Conservation (phyloP, 148 eudicot species). For the Bassia scoparia region DNA sequence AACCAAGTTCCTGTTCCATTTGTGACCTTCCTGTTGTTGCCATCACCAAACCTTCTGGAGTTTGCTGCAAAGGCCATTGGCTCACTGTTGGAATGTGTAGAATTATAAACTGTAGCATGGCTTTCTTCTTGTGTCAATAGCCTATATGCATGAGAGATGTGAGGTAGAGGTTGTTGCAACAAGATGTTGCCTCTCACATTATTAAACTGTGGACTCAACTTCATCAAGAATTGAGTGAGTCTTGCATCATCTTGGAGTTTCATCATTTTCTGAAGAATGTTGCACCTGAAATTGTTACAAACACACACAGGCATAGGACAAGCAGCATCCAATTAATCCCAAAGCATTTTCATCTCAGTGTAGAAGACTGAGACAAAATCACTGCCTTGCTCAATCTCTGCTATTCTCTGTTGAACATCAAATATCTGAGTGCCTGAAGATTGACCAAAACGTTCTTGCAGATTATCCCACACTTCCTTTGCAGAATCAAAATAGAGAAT, state of each 20-base stretch:
- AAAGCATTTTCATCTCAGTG: background rate
- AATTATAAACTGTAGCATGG: background rate
- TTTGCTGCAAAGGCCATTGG: background rate
- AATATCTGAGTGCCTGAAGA: no score
- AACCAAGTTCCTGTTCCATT: no score
- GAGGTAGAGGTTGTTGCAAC: background rate
- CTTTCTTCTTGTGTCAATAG: background rate
- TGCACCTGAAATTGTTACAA: background rate
- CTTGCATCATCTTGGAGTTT: background rate
- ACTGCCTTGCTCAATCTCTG: no score
- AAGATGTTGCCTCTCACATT: background rate
- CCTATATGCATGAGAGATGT: background rate
- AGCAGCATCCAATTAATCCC: background rate
- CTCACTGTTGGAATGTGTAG: rapidly evolving
- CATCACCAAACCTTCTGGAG: background rate
- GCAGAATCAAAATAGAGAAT: no score
- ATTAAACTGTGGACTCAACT: background rate
- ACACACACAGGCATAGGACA: background rate
- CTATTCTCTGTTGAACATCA: no score
- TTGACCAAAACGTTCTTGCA: no score
- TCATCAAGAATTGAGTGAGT: background rate
- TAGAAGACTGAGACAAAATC: no score
- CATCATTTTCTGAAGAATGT: background rate
- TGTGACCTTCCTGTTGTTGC: no score
- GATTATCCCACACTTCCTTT: no score